A percentile compares a stretch with the other conserved stretches of the same genome.
phyloP scores from a whole-genome alignment of 192 early-diverging fungal species.

The Entrophospora sp. region DNA sequence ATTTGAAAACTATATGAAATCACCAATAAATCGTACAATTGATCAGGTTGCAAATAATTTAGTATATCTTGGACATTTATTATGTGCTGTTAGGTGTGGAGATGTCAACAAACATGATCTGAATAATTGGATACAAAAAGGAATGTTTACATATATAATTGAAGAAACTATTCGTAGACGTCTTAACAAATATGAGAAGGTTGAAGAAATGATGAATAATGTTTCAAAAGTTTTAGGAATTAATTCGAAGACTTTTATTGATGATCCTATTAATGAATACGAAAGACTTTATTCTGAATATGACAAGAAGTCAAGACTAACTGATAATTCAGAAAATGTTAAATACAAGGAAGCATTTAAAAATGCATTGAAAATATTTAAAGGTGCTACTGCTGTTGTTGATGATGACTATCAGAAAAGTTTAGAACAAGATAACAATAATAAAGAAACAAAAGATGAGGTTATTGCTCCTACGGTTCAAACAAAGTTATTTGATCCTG shows the following conservation, averaged over 20 bases:
- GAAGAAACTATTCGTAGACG: slow-evolving; percentile 31
- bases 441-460: neutral
- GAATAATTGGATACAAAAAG: slow-evolving; percentile 2
- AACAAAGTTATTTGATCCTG: neutral
- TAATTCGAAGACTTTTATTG: slow-evolving; percentile 21
- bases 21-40: slow-evolving; percentile 28
- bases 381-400: neutral
- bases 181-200: slow-evolving; percentile 23
- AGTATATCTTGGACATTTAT: slow-evolving; percentile 32
- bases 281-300: slow-evolving; percentile 22
- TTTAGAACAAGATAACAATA: neutral
- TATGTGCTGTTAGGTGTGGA: slow-evolving; percentile 30
- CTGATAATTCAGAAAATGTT: neutral
- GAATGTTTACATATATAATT: slow-evolving; percentile 22
- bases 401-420: neutral
- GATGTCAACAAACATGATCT: slow-evolving; percentile 24
- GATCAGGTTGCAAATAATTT: slow-evolving; percentile 33
- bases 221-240: slow-evolving; percentile 22
- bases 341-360: slow-evolving; percentile 14
- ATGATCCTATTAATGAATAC: slow-evolving; percentile 15
- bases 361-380: neutral
- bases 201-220: slow-evolving; percentile 21
- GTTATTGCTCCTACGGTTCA: neutral
- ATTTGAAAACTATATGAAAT: slow-evolving; percentile 24
- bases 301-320: slow-evolving; percentile 10